phyloP scores from a whole-genome alignment of 257 asterid genomes.

The Lavandula angustifolia region DNA sequence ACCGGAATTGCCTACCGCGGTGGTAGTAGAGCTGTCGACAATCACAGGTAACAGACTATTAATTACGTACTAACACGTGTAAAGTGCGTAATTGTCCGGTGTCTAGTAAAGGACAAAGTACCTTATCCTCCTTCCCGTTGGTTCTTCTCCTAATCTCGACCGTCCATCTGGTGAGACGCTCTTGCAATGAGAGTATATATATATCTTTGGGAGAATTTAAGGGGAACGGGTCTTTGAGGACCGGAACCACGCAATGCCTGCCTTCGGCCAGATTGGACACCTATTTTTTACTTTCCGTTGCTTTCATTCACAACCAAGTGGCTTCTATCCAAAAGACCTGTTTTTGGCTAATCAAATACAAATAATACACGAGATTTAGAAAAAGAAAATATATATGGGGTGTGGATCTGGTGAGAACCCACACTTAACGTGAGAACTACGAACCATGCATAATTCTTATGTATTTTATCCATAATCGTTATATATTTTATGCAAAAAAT shows the following conservation, averaged over 20 bases:
- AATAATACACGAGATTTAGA: too few relatives aligned
- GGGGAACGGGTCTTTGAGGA: neutral
- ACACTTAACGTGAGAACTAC: too few relatives aligned
- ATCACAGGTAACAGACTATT: too few relatives aligned
- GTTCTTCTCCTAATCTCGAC: neutral
- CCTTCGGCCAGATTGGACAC: neutral
- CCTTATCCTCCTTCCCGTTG: neutral
- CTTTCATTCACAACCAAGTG: neutral
- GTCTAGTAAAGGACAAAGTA: neutral
- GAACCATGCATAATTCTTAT: too few relatives aligned
- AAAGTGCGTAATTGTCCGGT: too few relatives aligned
- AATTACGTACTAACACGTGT: too few relatives aligned
- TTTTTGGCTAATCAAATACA: too few relatives aligned
- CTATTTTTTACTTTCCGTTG: neutral
- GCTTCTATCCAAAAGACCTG: neutral
- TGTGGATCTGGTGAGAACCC: too few relatives aligned
- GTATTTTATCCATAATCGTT: too few relatives aligned
- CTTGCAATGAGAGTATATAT: neutral
- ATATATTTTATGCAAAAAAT: too few relatives aligned
- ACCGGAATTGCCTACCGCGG: neutral
- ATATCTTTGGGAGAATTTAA: neutral
- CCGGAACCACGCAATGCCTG: neutral
- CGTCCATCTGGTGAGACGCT: neutral
- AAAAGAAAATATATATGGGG: too few relatives aligned
- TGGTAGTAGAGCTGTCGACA: slow-evolving; percentile 5